Conservation (phyloP, 495 filamentous ascomycete genomes). For the Platismatia glauca region DNA sequence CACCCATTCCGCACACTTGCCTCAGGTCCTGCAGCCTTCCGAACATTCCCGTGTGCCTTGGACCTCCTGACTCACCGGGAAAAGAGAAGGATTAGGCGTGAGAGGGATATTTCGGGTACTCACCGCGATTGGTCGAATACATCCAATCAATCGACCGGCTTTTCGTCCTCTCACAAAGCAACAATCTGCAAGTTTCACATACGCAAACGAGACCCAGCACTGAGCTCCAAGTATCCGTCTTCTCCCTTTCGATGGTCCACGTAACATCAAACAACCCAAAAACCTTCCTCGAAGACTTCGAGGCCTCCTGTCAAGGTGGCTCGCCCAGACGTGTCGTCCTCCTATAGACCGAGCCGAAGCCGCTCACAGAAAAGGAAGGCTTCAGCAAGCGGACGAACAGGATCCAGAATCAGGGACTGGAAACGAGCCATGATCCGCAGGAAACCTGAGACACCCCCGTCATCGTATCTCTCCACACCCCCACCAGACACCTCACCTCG, state of each 20-base stretch:
- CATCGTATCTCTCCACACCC: slow-evolving; percentile 24
- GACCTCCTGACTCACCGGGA: background rate
- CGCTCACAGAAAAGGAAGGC: slow-evolving; percentile 18
- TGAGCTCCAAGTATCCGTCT: background rate
- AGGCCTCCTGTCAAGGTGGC: slow-evolving; percentile 24
- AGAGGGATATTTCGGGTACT: background rate
- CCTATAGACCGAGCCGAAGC: slow-evolving; percentile 18
- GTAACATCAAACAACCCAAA: background rate
- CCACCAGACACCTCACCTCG: slow-evolving; percentile 24
- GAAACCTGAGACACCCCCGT: slow-evolving; percentile 23
- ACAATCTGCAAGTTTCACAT: background rate
- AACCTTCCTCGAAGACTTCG: slow-evolving; percentile 16
- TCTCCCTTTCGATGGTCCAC: background rate
- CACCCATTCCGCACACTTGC: background rate
- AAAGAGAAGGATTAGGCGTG: slow-evolving; percentile 5
- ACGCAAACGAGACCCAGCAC: background rate
- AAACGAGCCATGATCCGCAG: slow-evolving; percentile 29
- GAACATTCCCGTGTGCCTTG: slow-evolving; percentile 1
- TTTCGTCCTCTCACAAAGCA: background rate
- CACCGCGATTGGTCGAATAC: background rate
- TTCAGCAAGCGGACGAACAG: slow-evolving; percentile 20
- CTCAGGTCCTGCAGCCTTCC: slow-evolving; percentile 15
- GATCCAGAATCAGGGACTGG: slow-evolving; percentile 20
- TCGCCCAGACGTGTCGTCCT: slow-evolving; percentile 15
- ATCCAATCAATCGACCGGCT: background rate